Conservation (phyloP, 305 asterid species). For the Solanum hybrid region DNA sequence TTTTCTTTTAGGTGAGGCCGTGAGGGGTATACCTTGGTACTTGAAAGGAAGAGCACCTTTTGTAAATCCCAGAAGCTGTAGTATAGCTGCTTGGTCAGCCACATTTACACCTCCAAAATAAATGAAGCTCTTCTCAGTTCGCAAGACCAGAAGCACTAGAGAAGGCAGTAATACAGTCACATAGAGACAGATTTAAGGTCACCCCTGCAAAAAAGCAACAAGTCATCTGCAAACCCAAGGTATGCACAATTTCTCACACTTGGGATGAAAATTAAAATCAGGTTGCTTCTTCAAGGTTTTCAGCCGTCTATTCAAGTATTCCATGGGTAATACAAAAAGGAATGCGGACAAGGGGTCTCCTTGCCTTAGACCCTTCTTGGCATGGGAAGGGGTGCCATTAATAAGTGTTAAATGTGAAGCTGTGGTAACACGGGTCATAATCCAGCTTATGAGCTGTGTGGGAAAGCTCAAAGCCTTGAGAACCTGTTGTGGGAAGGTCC, state of each 20-base stretch:
- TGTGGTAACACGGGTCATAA: neutral
- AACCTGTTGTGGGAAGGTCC: neutral
- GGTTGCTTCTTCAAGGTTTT: neutral
- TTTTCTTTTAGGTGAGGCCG: neutral
- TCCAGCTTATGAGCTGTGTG: neutral
- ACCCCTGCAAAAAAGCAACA: neutral
- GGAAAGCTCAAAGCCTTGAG: neutral
- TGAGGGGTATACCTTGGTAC: neutral
- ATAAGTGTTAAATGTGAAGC: neutral
- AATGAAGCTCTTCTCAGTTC: neutral
- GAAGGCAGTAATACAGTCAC: neutral
- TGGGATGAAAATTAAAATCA: neutral
- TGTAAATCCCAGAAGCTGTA: neutral
- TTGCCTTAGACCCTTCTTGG: neutral
- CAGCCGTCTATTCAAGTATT: neutral
- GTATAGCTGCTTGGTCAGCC: neutral
- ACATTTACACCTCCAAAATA: neutral
- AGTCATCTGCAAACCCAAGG: neutral
- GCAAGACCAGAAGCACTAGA: neutral
- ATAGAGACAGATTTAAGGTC: neutral
- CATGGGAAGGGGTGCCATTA: neutral
- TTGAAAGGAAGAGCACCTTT: neutral
- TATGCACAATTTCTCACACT: neutral
- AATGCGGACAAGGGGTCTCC: neutral
- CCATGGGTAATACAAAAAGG: neutral